Evolutionary conservation across 345 rosid genomes (phyloP), one percentile per base, ranked within the genome.

Genomic region (Syzygium aromaticum): DNA sequence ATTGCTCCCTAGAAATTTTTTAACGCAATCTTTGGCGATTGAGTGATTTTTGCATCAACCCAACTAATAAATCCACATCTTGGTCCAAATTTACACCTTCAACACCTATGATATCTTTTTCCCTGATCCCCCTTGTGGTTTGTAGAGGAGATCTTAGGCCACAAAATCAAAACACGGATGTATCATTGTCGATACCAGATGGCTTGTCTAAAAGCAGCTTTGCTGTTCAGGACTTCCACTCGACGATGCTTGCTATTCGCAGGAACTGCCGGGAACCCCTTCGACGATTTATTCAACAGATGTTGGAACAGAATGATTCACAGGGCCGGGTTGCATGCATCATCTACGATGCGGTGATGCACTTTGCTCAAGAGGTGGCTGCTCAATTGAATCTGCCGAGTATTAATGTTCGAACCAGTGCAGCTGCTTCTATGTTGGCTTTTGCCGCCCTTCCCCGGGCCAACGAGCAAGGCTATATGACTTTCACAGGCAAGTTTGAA

Each of bases 301-400:
- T 85, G 84, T 33, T 86, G 59, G 87, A 86, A 86, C 46, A 59
- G 30, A 80, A 90, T 30, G 85, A 82, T 22, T 7, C 27, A 5
- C 43, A 40, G 12, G 86, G 82, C 38, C 40, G 54, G 46, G 82
- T 63, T 15, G 84, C 84, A 2, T 90, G 94, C 73, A 67, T 91
- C 5, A 63, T 90, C 52, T 90, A 91, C 64, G 94, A 92, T 59
- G 86, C 51, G 10, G n/a, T 54, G 56, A 87, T 92, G 94, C 51
- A 73, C 87, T 87, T 85, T 61, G 83, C 89, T 21, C 89, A 88
- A 88, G 53, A 38, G 59, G 91, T 90, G 49, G 90, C 90, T 5
- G 52, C 67, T 54, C 85, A 77, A 43, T 85, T 92, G 46, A 87
- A 86, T 43, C 87, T 89, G 52, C 91, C 87, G 4, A 84, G 88